Conservation (phyloP, 1,139 yeast genomes). For the Saccharomycopsis crataegensis region DNA sequence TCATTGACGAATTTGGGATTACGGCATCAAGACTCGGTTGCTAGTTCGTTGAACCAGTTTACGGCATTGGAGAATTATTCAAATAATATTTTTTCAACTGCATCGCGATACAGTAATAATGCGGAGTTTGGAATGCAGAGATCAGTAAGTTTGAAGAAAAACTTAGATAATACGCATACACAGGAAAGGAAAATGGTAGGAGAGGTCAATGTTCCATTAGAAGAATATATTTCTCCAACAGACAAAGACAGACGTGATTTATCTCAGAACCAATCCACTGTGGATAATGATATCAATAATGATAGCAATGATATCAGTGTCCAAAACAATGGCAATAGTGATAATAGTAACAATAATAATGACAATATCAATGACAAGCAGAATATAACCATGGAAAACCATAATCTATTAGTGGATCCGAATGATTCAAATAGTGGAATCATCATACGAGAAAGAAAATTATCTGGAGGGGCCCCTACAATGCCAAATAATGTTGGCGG, state of each 20-base stretch:
- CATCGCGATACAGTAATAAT: constrained; percentile 2
- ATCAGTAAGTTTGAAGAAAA: constrained; percentile 4
- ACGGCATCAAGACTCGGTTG: constrained; percentile 16
- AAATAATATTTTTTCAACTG: constrained; percentile 9
- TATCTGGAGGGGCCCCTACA: too few relatives aligned
- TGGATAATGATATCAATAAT: neutral
- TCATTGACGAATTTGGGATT: constrained; percentile 1
- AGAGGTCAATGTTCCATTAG: constrained; percentile 17
- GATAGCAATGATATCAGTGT: neutral
- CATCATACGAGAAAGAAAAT: neutral
- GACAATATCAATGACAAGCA: neutral
- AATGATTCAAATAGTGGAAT: neutral
- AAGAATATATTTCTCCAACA: constrained; percentile 14
- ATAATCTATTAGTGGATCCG: neutral
- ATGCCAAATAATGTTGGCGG: neutral
- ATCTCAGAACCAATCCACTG: too few relatives aligned
- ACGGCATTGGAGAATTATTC: neutral
- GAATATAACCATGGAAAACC: too few relatives aligned
- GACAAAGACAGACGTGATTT: too few relatives aligned
- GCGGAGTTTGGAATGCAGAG: neutral
- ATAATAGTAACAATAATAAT: neutral
- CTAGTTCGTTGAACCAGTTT: constrained; percentile 16
- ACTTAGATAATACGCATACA: neutral
- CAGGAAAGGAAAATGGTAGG: constrained; percentile 12
- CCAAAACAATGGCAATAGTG: neutral